These are phyloP conservation scores for Styphnolobium japonicum DNA, from an alignment of 306 rosid species.

Conservation along the genomic window DNA sequence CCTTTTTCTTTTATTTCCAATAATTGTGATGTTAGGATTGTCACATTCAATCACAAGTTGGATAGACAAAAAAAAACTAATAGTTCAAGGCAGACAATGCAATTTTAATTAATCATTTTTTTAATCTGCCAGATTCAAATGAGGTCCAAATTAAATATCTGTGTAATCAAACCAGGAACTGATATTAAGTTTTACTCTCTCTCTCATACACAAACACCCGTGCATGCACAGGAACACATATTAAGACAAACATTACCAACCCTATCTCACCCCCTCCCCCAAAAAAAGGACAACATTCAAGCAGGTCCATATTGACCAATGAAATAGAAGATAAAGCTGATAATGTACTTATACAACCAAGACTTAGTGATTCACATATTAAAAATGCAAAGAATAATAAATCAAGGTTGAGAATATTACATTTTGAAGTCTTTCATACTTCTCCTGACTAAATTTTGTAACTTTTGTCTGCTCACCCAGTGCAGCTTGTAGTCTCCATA, in stretches of 20 bases:
- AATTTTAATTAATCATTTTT: too few relatives aligned
- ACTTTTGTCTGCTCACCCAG: slow-evolving; percentile 59
- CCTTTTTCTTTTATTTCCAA: background rate
- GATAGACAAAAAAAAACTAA: too few relatives aligned
- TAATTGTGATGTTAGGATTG: background rate
- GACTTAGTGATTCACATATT: background rate
- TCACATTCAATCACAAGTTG: too few relatives aligned
- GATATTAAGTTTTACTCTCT: background rate
- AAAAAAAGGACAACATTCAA: too few relatives aligned
- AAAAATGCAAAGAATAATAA: background rate
- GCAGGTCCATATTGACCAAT: background rate
- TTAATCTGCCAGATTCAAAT: background rate
- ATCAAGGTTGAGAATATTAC: slow-evolving; percentile 35
- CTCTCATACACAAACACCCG: background rate
- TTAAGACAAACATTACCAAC: background rate
- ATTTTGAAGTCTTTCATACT: slow-evolving; percentile 61
- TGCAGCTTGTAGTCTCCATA: slow-evolving; percentile 72
- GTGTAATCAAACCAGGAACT: background rate
- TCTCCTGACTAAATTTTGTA: slow-evolving; percentile 56
- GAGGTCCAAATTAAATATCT: background rate
- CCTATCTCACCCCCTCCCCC: too few relatives aligned
- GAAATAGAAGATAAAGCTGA: background rate
- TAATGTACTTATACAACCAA: background rate
- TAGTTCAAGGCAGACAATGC: too few relatives aligned
- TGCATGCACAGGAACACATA: background rate